Conservation (phyloP, 2,329 filamentous ascomycete genomes). For the Fusarium falciforme region DNA sequence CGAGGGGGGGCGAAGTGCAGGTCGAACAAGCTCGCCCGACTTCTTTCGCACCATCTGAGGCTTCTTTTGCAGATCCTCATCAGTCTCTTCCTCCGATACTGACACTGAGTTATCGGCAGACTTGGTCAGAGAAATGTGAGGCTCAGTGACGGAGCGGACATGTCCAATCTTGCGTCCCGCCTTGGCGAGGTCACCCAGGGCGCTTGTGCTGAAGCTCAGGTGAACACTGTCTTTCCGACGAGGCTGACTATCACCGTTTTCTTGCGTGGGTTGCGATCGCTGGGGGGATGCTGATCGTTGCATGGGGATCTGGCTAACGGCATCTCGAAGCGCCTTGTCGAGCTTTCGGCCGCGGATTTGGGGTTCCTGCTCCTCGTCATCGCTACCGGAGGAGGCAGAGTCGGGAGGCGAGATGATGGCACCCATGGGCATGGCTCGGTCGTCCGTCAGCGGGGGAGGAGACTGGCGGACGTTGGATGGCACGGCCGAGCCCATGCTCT, state of each 20-base stretch:
- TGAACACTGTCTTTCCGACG: constrained; percentile 53
- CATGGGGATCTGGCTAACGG: constrained; percentile 80
- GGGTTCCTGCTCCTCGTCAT: constrained; percentile 80
- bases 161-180: constrained; percentile 59
- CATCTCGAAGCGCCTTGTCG: constrained; percentile 79
- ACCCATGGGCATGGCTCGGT: constrained; percentile 78
- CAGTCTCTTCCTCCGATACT: constrained; percentile 72
- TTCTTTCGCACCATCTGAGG: constrained; percentile 98
- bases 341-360: constrained; percentile 61
- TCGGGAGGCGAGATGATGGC: constrained; percentile 93
- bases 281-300: constrained; percentile 61
- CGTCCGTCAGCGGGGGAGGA: constrained; percentile 82
- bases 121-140: constrained; percentile 58
- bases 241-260: constrained; percentile 61
- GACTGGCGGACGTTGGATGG: constrained; percentile 77
- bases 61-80: constrained; percentile 71
- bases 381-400: constrained; percentile 82
- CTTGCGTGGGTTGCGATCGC: constrained; percentile 31
- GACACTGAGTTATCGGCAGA: constrained; percentile 62
- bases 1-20: constrained; percentile 85
- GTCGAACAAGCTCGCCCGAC: constrained; percentile 94
- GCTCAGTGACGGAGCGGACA: constrained; percentile 67
- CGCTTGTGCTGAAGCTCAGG: constrained; percentile 61
- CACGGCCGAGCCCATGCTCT: constrained; percentile 50
- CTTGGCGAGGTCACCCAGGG: constrained; percentile 56